Conservation (phyloP, 140 eudicot species). For the Stevia rebaudiana region DNA sequence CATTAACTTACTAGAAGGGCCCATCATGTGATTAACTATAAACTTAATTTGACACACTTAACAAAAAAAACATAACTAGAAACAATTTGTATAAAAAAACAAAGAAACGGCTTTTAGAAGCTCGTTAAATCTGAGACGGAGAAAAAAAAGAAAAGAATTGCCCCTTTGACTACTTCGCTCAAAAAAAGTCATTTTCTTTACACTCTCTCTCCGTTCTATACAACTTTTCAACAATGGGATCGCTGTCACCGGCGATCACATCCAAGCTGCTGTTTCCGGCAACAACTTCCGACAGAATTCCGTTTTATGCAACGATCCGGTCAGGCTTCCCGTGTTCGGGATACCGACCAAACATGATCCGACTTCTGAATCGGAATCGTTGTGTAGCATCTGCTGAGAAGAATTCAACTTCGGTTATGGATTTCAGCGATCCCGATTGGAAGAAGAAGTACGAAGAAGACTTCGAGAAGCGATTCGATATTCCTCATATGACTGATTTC, state of each 20-base stretch:
- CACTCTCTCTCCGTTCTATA: not conserved
- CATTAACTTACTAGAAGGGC: too few species aligned
- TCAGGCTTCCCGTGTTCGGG: constrained; percentile 6
- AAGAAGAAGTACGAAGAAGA: constrained; percentile 51
- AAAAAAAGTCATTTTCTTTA: constrained; percentile 13
- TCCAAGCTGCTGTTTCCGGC: constrained; percentile 32
- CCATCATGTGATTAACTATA: too few species aligned
- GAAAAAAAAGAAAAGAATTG: not conserved
- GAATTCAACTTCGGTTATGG: constrained; percentile 23
- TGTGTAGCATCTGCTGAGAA: constrained; percentile 16
- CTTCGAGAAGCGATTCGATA: constrained; percentile 56
- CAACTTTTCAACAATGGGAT: constrained; percentile 37
- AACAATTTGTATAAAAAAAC: not conserved
- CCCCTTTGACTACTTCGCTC: constrained; percentile 35
- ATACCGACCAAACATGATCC: constrained; percentile 8
- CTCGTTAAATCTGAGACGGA: constrained; percentile 20
- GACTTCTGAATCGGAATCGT: not conserved
- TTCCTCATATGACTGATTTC: constrained; percentile 70
- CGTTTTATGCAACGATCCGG: constrained; percentile 14
- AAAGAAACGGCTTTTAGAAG: constrained; percentile 24
- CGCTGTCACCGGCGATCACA: constrained; percentile 69
- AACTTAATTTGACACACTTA: too few species aligned
- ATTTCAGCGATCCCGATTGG: constrained; percentile 81
- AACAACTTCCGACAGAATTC: constrained; percentile 3
- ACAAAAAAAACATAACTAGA: not conserved